phyloP scores from a whole-genome alignment of 768 basidiomycete species.

The Mycena metata region DNA sequence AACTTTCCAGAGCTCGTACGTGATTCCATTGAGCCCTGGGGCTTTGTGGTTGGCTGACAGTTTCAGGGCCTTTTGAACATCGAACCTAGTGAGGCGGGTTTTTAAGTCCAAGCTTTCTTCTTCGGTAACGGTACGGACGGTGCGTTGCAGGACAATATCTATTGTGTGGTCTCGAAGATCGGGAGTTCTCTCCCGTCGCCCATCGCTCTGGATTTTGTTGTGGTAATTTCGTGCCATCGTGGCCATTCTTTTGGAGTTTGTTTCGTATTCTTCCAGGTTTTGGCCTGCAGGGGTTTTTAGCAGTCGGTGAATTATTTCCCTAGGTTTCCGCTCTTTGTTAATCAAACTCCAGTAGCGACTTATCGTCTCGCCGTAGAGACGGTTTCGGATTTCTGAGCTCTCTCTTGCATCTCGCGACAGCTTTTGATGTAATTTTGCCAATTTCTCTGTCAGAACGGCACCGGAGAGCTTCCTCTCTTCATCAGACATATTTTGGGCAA shows the following conservation, averaged over 20 bases:
- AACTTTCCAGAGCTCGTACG: conserved; percentile 5
- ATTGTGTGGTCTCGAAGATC: neutral
- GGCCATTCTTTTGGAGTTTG: neutral
- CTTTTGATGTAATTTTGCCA: neutral
- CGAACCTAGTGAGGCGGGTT: neutral
- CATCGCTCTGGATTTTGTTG: neutral
- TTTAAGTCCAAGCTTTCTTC: neutral
- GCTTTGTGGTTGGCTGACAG: conserved; percentile 6
- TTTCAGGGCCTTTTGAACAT: neutral
- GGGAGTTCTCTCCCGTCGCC: neutral
- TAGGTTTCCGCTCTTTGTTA: neutral
- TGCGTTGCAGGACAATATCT: neutral
- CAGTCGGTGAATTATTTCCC: neutral
- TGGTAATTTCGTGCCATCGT: neutral
- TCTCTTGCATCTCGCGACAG: neutral
- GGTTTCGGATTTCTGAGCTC: too few relatives aligned
- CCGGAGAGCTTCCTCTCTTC: neutral
- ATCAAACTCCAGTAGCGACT: neutral
- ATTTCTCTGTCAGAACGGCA: neutral
- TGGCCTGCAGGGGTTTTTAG: neutral
- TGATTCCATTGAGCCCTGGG: neutral
- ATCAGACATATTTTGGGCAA: neutral
- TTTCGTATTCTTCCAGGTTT: neutral
- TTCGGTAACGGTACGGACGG: neutral
- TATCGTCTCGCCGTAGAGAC: neutral